Evolutionary conservation across 2,329 filamentous ascomycete species (phyloP).

Genomic region (Trichoderma sp.): DNA sequence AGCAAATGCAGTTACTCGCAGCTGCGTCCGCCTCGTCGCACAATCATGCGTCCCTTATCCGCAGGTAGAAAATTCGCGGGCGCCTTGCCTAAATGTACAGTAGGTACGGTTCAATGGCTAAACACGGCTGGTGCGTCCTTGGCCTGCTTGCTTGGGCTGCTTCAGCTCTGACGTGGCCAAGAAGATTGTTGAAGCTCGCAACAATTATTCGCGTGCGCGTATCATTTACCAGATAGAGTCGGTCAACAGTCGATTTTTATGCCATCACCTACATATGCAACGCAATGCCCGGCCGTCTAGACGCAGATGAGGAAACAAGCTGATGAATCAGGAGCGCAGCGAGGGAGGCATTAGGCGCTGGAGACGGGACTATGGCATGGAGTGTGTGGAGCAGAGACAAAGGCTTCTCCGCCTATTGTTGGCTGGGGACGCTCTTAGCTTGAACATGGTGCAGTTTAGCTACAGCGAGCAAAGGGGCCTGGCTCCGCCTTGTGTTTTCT

Average conservation of each 20-base stretch:
- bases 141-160: slow-evolving; percentile 3
- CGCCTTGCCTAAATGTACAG: background rate
- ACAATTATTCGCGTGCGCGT: background rate
- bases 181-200: background rate
- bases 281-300: background rate
- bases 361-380: slow-evolving; percentile 5
- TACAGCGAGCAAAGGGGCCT: background rate
- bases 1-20: slow-evolving; percentile 21
- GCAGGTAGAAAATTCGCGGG: background rate
- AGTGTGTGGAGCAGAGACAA: slow-evolving; percentile 7
- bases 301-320: background rate
- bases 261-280: slow-evolving; percentile 1
- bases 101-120: background rate
- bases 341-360: slow-evolving; percentile 16
- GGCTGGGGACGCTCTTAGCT: slow-evolving; percentile 4
- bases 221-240: slow-evolving; percentile 13
- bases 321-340: slow-evolving; percentile 2
- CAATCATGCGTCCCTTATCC: background rate
- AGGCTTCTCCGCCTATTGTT: background rate
- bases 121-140: background rate
- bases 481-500: background rate
- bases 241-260: slow-evolving; percentile 15
- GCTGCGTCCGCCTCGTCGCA: background rate
- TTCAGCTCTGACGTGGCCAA: background rate
- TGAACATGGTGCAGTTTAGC: background rate